Evolutionary conservation across 306 rosid species (phyloP).

Genomic region (Gastrolobium bilobum): DNA sequence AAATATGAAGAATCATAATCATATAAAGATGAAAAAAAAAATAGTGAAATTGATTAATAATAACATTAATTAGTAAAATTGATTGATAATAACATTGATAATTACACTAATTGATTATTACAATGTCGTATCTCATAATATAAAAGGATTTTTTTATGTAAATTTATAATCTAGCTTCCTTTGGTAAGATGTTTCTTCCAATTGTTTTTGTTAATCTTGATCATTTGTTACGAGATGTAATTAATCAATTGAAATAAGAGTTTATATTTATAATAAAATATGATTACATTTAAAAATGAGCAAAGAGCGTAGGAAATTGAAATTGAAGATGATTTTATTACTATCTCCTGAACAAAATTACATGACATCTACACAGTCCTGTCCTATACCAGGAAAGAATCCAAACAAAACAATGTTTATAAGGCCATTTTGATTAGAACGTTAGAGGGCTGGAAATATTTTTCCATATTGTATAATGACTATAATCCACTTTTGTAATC

Average conservation of each 20-base stretch:
- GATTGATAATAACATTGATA: too few species aligned
- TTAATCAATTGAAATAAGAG: background rate
- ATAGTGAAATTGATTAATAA: too few species aligned
- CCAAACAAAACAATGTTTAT: slow-evolving; percentile 13
- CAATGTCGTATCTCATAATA: too few species aligned
- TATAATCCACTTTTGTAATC: slow-evolving; percentile 1
- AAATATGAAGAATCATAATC: too few species aligned
- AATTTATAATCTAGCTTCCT: background rate
- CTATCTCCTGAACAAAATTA: slow-evolving; percentile 33
- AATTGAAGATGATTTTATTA: slow-evolving; percentile 44
- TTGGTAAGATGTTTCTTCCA: background rate
- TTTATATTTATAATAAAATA: background rate
- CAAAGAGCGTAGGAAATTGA: background rate
- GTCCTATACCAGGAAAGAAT: slow-evolving; percentile 52
- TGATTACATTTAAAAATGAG: background rate
- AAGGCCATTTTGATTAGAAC: slow-evolving; percentile 19
- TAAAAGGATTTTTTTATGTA: background rate
- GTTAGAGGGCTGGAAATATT: background rate
- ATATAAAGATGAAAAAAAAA: too few species aligned
- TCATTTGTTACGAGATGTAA: background rate
- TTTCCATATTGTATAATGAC: slow-evolving; percentile 1
- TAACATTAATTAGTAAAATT: too few species aligned
- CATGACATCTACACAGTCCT: slow-evolving; percentile 45
- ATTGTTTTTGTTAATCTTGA: too few species aligned
- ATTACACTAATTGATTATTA: too few species aligned